A percentile compares a stretch with the other conserved stretches of the same genome.
phyloP scores from a whole-genome alignment of 2,329 filamentous ascomycete species.

The Neopestalotiopsis sp. region DNA sequence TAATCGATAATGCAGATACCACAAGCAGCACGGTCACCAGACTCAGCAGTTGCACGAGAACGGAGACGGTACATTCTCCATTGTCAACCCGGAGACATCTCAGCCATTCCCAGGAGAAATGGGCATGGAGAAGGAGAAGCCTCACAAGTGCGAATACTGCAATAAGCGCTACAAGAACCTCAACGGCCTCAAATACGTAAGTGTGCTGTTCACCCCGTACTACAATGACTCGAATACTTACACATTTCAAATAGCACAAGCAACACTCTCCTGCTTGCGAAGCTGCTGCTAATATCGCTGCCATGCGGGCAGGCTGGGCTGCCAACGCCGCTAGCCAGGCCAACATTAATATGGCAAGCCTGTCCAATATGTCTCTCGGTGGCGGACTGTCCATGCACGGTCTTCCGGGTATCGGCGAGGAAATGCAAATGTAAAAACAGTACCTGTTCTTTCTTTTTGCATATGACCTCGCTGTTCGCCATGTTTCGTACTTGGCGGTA shows the following conservation, averaged over 20 bases:
- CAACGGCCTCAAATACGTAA: constrained; percentile 94
- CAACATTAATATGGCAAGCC: constrained; percentile 34
- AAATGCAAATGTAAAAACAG: constrained; percentile 45
- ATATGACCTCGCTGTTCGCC: not conserved
- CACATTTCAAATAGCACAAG: constrained; percentile 59
- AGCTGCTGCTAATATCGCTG: constrained; percentile 69
- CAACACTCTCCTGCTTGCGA: constrained; percentile 89
- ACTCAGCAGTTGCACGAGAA: constrained; percentile 98
- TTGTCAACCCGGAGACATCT: constrained; percentile 94
- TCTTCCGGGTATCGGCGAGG: constrained; percentile 60
- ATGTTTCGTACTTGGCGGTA: not conserved
- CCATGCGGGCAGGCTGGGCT: constrained; percentile 39
- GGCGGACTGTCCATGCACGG: constrained; percentile 37
- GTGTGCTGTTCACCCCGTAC: constrained; percentile 32
- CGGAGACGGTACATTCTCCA: constrained; percentile 95
- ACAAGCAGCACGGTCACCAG: constrained; percentile 87
- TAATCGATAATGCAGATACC: constrained; percentile 55
- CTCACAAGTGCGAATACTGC: constrained; percentile 95
- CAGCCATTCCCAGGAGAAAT: constrained; percentile 93
- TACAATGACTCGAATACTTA: not conserved
- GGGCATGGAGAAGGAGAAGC: constrained; percentile 99
- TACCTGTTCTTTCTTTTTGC: not conserved
- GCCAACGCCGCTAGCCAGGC: constrained; percentile 26
- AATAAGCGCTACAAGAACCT: constrained; percentile 99
- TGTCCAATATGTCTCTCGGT: constrained; percentile 7